A percentile compares a stretch with the other conserved stretches of the same genome.
Evolutionary conservation across 2,329 filamentous ascomycete genomes (phyloP).

Genomic region (Cladophialophora exuberans): DNA sequence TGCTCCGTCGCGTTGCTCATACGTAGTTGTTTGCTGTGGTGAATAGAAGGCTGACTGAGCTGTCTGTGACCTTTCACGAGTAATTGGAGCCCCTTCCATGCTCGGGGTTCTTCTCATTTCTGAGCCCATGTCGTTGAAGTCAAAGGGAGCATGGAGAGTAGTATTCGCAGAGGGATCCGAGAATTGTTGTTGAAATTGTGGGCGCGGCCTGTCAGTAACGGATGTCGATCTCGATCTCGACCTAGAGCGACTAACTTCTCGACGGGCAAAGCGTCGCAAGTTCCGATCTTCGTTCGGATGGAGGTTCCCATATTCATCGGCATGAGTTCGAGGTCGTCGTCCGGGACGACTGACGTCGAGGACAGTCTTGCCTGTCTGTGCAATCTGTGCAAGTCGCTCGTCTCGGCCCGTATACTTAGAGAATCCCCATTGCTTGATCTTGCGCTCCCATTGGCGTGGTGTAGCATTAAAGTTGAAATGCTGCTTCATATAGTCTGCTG

Average conservation of each 20-base stretch:
- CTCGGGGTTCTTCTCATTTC: conserved; percentile 17
- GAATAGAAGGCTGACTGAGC: conserved; percentile 17
- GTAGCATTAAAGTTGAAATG: conserved; percentile 30
- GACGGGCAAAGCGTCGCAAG: conserved; percentile 31
- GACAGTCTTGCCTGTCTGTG: conserved; percentile 27
- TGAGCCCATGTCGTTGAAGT: conserved; percentile 19
- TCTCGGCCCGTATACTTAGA: conserved; percentile 32
- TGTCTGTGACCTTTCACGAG: conserved; percentile 6
- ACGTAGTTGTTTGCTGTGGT: conserved; percentile 1
- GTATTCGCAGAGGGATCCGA: conserved; percentile 7
- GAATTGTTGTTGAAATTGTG: conserved; percentile 21
- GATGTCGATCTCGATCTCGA: conserved; percentile 27
- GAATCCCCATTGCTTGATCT: conserved; percentile 33
- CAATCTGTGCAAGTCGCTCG: conserved; percentile 29
- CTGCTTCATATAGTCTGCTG: conserved; percentile 27
- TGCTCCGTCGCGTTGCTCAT: conserved; percentile 1
- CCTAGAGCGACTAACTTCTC: conserved; percentile 31
- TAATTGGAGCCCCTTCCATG: conserved; percentile 11
- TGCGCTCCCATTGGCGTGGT: conserved; percentile 34
- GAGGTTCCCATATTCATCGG: conserved; percentile 24
- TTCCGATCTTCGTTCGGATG: conserved; percentile 32
- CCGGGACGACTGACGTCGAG: conserved; percentile 30
- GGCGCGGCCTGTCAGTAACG: conserved; percentile 14
- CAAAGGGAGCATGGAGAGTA: conserved; percentile 21
- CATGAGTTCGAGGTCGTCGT: conserved; percentile 28